Base-by-base conservation (phyloP, 2,329 filamentous ascomycete species). In the Ceratocystis harringtonii region DNA sequence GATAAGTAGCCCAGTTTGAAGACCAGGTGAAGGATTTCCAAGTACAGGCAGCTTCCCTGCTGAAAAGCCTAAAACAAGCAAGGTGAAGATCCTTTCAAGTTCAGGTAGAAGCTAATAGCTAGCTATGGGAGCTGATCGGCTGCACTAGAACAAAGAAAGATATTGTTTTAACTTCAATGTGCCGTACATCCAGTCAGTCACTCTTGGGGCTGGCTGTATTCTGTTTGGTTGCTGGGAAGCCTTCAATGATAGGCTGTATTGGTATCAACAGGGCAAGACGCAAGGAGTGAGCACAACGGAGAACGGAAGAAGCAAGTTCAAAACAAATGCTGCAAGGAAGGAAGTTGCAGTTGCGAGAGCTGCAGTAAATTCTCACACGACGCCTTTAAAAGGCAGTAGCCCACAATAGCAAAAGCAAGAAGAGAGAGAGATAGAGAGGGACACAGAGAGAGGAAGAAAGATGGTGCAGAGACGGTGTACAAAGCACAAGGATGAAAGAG, bases 11-110 rank as follows among this genome's bases (percentile, higher is more conserved):
- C 22, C 10, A 8, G 36, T 10, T 41, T 25, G 25, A 28, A 25
- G 25, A 58, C 25, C 15, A 19, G 28, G 55, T 4, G 55, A 58
- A 58, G 55, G 55, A 58, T 58, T 58, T 25, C 28, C 5, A 58
- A 58, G 55, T 15, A n/a, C 55, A n/a, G 22, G 55, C 55, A 58
- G 19, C 55, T 58, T 58, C 55, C 55, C 28, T 58, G 55, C 55
- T 58, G 28, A 19, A 58, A 19, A 19, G 28, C 55, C 55, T n/a
- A 58, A 58, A 36, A 58, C 55, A 36, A 58, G 2, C 55, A 36
- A n/a, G 30, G 25, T 8, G 55, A 58, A n/a, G 55, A 58, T 58
- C 55, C 55, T 58, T 58, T 58, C 28, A 58, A 30, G 32, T 12
- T 58, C 30, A 58, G 55, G 22, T 32, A 30, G 17, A 32, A 30